These are phyloP conservation scores for Elsinoe fawcettii DNA, from an alignment of 2,329 filamentous ascomycete species.

Conservation along the genomic window DNA sequence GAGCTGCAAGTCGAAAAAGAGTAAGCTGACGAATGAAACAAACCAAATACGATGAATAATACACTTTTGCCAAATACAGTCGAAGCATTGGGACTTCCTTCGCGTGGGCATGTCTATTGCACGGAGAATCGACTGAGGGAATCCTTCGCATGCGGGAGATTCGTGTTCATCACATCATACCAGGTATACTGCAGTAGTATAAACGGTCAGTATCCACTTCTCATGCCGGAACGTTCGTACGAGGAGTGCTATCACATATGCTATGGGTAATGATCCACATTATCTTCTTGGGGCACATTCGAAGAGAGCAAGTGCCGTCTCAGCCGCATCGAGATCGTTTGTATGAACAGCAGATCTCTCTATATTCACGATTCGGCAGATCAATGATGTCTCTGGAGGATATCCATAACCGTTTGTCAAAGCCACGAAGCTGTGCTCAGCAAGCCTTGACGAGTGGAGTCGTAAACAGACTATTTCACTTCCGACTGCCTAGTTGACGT, in stretches of 20 bases:
- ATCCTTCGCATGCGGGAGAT: background rate
- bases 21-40: constrained; percentile 10
- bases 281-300: background rate
- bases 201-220: constrained; percentile 8
- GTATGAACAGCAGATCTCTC: background rate
- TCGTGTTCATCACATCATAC: background rate
- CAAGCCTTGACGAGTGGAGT: background rate
- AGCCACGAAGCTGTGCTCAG: background rate
- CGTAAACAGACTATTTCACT: background rate
- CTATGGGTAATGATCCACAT: background rate
- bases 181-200: constrained; percentile 8
- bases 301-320: background rate
- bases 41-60: constrained; percentile 6
- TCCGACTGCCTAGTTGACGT: background rate
- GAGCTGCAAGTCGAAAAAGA: background rate
- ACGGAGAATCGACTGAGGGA: background rate
- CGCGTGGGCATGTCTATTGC: background rate
- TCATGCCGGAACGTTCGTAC: background rate
- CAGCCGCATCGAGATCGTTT: background rate
- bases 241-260: background rate
- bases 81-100: background rate
- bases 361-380: constrained; percentile 10
- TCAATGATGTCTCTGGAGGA: constrained; percentile 8
- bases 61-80: background rate
- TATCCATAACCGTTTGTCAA: background rate